Evolutionary conservation across 306 rosid genomes (phyloP), one percentile per base, ranked within the genome.

Genomic region (Ziziphus jujuba): DNA sequence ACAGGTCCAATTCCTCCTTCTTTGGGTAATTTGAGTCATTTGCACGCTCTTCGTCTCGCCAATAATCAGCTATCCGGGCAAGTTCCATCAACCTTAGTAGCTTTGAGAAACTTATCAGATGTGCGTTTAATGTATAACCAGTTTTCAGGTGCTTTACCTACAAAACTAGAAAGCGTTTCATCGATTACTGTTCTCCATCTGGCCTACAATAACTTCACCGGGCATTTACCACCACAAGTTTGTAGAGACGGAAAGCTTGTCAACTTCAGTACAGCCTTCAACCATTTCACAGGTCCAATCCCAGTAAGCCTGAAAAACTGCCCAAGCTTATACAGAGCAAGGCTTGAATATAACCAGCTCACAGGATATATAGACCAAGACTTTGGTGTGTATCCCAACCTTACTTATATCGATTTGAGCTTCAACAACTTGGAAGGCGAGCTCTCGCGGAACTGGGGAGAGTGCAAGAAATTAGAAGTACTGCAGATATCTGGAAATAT

Each of bases 381-480:
- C 47, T 83, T 86, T 40, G 91, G 91, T 14, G 84, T 75, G 6
- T 86, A 86, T 65, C 88, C 86, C 3, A 78, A 70, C 19, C 86
- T 86, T 19, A 80, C 61, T 22, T 86, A 75, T 40, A 66, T 86
- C 5, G 87, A 86, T 35, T 63, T 86, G 65, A 86, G 91, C 76
- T 50, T 75, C 51, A 86, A 86, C 11, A 75, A 35, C 9, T 40
- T 86, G 7, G 13, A 62, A 20, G 91, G 91, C 9, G 23, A 52
- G 25, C 49, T 86, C 21, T 66, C 81, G 51, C 35, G 82, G 3
- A 78, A 80, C 9, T 86, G 91, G 91, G 88, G 77, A 52, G 59
- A 75, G 2, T 72, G 86, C 67, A 19, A 52, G 47, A 80, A 78
- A 65, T 67, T 83, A 64, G 77, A 78, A 52, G 34, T 0, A 1